Conservation (phyloP, 1,284 basidiomycete genomes). For the Lentinus polychrous region DNA sequence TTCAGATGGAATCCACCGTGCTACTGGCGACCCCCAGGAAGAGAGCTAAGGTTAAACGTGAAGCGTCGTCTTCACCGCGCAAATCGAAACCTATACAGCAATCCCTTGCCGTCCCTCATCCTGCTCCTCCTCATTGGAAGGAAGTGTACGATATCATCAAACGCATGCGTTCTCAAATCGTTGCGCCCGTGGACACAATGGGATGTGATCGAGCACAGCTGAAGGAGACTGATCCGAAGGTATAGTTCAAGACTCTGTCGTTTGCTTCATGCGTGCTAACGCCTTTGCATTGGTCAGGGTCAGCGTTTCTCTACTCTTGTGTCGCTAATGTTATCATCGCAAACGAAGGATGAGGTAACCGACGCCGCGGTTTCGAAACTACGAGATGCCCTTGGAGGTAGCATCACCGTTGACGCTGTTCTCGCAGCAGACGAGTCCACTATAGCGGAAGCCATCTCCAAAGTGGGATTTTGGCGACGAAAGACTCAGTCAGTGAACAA, state of each 20-base stretch:
- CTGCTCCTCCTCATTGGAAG: constrained; percentile 67
- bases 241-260: constrained; percentile 23
- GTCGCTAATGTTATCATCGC: constrained; percentile 92
- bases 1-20: not conserved
- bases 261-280: not conserved
- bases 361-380: constrained; percentile 79
- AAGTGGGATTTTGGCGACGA: constrained; percentile 90
- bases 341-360: constrained; percentile 92
- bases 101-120: constrained; percentile 60
- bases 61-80: constrained; percentile 23
- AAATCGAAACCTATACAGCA: constrained; percentile 46
- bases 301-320: constrained; percentile 81
- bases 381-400: constrained; percentile 68
- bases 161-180: constrained; percentile 64
- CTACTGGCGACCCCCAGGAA: not conserved
- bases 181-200: constrained; percentile 91
- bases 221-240: constrained; percentile 62
- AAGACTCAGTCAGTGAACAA: constrained; percentile 61
- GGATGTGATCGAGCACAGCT: constrained; percentile 70
- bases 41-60: constrained; percentile 7
- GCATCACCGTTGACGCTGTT: constrained; percentile 69
- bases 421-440: constrained; percentile 54
- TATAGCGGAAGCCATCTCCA: constrained; percentile 73
- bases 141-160: constrained; percentile 74
- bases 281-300: constrained; percentile 39